Evolutionary conservation across 2,329 filamentous ascomycete genomes (phyloP), one percentile per base, ranked within the genome.

Genomic region (Aschersonia sp.): DNA sequence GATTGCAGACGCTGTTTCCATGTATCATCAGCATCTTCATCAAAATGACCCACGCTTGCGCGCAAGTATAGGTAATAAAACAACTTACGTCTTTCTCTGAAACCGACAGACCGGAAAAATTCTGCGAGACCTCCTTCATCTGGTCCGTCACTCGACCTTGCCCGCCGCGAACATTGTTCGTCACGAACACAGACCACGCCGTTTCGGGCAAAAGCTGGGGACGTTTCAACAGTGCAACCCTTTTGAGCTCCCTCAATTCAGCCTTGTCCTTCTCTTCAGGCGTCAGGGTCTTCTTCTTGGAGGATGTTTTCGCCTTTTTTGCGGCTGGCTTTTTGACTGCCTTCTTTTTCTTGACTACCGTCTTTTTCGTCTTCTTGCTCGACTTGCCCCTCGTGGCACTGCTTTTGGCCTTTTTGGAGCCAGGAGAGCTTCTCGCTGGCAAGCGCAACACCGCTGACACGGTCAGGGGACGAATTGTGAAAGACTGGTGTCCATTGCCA

Each of bases 321-420:
- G 40, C 65, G 60, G 28, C 61, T 62, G 45, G 31, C 53, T 56
- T 54, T 58, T 59, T 61, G 31, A 51, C 49, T 56, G 57, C 57
- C 51, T 31, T 57, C 47, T 42, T 42, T 12, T 38, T 38, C 40
- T 40, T 55, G 49, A 30, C 52, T 72, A 55, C 74, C 67, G 30
- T 72, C 63, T 69, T 4, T 68, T 51, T 41, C 73, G 69, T 61
- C 76, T 77, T 58, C 40, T 56, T 55, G 54, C 58, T 61, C n/a
- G 52, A 45, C 46, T 50, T 50, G 30, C 47, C 28, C 42, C 40
- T 41, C 3, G 55, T 31, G 12, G 53, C 43, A 20, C 20, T 20
- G 20, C 48, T 53, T 52, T 55, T 56, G 32, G 50, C 53, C 48
- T 53, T 56, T 31, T 55, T 20, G 6, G 46, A 52, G 28, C 51